A percentile compares a stretch with the other conserved stretches of the same genome.
Evolutionary conservation across 805 yeast genomes (phyloP).

Genomic region (Candida methanosorbosa): DNA sequence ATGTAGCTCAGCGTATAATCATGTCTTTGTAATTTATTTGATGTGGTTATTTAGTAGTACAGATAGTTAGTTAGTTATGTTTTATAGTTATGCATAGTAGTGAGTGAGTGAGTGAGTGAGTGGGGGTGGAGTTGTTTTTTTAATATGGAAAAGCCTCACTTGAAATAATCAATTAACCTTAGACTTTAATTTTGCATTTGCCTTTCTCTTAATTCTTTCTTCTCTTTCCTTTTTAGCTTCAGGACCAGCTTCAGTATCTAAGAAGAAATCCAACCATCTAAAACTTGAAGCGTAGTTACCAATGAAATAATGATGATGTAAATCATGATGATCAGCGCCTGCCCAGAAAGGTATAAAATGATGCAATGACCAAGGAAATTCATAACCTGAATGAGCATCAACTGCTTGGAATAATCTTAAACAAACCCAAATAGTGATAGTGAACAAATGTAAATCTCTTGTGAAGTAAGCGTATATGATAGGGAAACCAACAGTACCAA

Average conservation of each 20-base stretch:
- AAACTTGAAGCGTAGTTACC: constrained; percentile 52
- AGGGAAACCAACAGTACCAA: constrained; percentile 56
- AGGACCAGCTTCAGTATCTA: constrained; percentile 51
- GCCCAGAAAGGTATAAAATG: constrained; percentile 56
- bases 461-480: constrained; percentile 43
- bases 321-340: constrained; percentile 56
- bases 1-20: too few species aligned
- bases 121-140: too few species aligned
- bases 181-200: constrained; percentile 23
- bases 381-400: constrained; percentile 55
- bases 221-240: constrained; percentile 41
- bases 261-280: constrained; percentile 47
- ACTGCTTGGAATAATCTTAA: constrained; percentile 50
- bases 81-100: too few species aligned
- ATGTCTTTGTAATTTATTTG: too few species aligned
- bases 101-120: too few species aligned
- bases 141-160: too few species aligned
- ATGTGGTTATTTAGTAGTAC: too few species aligned
- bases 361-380: constrained; percentile 54
- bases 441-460: constrained; percentile 41
- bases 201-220: constrained; percentile 29
- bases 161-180: background rate
- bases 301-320: constrained; percentile 51
- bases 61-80: too few species aligned
- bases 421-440: constrained; percentile 43